These are phyloP conservation scores for Geotrichum armillariae DNA, from an alignment of 1,139 yeast species.

Conservation along the genomic window DNA sequence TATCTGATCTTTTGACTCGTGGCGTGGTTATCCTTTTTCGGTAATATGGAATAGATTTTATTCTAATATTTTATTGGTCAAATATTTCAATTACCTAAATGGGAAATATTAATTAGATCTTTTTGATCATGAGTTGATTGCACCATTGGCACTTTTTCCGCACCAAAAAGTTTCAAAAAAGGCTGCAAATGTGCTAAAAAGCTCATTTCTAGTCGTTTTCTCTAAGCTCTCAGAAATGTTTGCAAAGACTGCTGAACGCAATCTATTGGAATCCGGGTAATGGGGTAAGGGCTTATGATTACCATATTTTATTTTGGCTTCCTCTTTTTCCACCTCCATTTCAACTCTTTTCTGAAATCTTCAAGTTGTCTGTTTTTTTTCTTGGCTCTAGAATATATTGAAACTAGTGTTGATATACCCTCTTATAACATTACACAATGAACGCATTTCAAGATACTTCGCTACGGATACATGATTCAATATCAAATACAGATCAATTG, in stretches of 20 bases:
- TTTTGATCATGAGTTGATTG: not conserved
- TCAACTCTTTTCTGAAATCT: not conserved
- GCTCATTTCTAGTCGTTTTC: too few relatives aligned
- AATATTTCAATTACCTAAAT: not conserved
- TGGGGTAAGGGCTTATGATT: constrained; percentile 3
- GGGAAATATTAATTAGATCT: not conserved
- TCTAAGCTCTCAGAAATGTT: too few relatives aligned
- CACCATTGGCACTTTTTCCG: too few relatives aligned
- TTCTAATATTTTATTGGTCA: not conserved
- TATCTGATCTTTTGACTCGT: not conserved
- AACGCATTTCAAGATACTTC: not conserved
- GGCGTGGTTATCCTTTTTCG: not conserved
- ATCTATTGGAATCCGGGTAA: not conserved
- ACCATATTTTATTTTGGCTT: not conserved
- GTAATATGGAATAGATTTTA: not conserved
- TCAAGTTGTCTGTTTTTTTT: not conserved
- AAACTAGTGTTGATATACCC: too few relatives aligned
- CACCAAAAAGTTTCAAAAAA: too few relatives aligned
- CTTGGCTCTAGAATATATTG: not conserved
- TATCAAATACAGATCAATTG: not conserved
- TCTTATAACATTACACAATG: too few relatives aligned
- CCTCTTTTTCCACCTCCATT: not conserved
- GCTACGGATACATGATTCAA: not conserved
- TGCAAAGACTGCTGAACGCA: too few relatives aligned
- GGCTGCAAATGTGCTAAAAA: too few relatives aligned